Conservation (phyloP, 345 rosid species). For the Syzygium jambos region DNA sequence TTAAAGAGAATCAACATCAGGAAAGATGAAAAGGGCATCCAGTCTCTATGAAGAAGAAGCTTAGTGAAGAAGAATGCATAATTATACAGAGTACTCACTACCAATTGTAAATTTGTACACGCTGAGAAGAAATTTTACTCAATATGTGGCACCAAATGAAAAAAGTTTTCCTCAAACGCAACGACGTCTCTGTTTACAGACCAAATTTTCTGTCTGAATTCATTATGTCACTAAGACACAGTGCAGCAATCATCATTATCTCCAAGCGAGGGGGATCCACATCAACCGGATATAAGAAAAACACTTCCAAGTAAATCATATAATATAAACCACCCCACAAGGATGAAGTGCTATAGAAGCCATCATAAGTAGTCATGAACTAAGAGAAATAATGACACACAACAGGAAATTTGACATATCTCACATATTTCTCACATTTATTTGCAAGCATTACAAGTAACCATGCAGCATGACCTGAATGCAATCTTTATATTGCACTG, state of each 20-base stretch:
- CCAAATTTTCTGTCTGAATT: background rate
- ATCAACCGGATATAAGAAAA: background rate
- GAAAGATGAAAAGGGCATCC: background rate
- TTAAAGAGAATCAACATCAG: slow-evolving; percentile 15
- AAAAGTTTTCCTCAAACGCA: background rate
- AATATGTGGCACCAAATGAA: background rate
- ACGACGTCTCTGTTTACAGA: background rate
- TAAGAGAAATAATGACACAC: background rate
- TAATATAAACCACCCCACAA: background rate
- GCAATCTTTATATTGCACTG: background rate
- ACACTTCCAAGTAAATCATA: background rate
- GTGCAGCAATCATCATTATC: background rate
- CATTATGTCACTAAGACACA: background rate
- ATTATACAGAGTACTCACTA: background rate
- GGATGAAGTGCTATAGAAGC: background rate
- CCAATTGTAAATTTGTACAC: background rate
- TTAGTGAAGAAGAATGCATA: background rate
- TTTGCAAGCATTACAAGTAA: background rate
- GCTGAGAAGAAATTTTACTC: background rate
- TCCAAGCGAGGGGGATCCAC: background rate
- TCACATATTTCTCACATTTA: background rate
- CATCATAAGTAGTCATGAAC: background rate
- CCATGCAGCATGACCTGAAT: background rate
- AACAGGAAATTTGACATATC: background rate
- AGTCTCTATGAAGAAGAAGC: background rate